Conservation (phyloP, 1,139 yeast genomes). For the Pichia inconspicua region DNA sequence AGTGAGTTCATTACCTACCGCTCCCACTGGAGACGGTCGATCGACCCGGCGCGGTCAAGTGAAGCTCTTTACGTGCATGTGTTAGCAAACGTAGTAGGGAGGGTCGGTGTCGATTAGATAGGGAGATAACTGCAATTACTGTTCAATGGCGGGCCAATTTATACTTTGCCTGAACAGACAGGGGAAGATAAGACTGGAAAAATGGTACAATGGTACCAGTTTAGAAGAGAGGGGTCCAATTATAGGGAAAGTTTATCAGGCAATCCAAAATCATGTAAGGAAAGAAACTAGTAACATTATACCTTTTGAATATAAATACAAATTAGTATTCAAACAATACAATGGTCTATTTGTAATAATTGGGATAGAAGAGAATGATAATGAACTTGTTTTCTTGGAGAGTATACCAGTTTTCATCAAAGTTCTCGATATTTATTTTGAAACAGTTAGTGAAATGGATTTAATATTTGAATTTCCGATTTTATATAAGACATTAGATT, state of each 20-base stretch:
- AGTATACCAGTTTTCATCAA: constrained; percentile 86
- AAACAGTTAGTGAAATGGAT: constrained; percentile 92
- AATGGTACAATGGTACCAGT: constrained; percentile 53
- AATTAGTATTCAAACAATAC: constrained; percentile 79
- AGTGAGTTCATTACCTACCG: too few relatives aligned
- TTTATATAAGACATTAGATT: constrained; percentile 64
- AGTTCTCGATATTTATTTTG: constrained; percentile 74
- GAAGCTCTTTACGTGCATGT: too few relatives aligned
- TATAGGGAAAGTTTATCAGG: constrained; percentile 67
- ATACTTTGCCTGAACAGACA: constrained; percentile 80
- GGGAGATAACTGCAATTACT: too few relatives aligned
- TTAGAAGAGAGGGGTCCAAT: constrained; percentile 47
- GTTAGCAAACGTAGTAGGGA: too few relatives aligned
- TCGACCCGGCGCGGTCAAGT: too few relatives aligned
- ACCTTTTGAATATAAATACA: constrained; percentile 56
- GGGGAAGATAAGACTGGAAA: constrained; percentile 82
- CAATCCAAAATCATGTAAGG: constrained; percentile 77
- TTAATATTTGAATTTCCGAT: constrained; percentile 75
- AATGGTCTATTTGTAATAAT: constrained; percentile 86
- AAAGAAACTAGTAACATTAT: constrained; percentile 68
- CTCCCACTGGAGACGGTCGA: too few relatives aligned
- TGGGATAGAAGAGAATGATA: constrained; percentile 11
- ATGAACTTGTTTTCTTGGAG: constrained; percentile 63
- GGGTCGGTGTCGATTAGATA: too few relatives aligned
- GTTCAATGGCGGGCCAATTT: constrained; percentile 37